These are phyloP conservation scores for Talaromyces sp. DNA, from an alignment of 2,329 filamentous ascomycete genomes.

Conservation along the genomic window DNA sequence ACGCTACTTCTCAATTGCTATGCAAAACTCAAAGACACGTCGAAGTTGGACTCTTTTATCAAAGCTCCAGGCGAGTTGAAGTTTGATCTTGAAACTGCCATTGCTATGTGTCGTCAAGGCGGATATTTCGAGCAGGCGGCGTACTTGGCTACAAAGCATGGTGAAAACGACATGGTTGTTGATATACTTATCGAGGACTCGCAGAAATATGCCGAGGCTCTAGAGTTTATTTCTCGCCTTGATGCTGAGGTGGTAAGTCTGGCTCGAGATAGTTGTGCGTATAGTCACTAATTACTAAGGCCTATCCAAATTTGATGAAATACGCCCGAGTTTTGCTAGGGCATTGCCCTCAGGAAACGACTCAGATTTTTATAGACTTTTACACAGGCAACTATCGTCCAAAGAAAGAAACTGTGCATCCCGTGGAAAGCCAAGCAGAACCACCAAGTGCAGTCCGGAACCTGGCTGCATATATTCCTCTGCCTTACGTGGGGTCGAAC, in stretches of 20 bases:
- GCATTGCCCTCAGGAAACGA: constrained; percentile 76
- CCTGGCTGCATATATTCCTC: constrained; percentile 72
- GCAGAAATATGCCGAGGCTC: constrained; percentile 79
- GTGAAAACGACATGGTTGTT: constrained; percentile 87
- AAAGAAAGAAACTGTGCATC: constrained; percentile 56
- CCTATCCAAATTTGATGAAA: constrained; percentile 87
- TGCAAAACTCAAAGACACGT: constrained; percentile 93
- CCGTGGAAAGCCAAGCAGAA: constrained; percentile 41
- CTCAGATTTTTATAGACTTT: constrained; percentile 86
- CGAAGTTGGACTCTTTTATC: constrained; percentile 94
- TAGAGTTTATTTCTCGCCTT: constrained; percentile 86
- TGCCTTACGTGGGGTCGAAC: constrained; percentile 75
- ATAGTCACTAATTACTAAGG: constrained; percentile 41
- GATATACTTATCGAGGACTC: constrained; percentile 96
- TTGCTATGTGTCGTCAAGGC: constrained; percentile 94
- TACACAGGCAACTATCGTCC: constrained; percentile 82
- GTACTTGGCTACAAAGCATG: constrained; percentile 89
- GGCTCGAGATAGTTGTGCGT: background rate
- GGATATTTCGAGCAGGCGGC: constrained; percentile 96
- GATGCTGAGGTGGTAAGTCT: constrained; percentile 66
- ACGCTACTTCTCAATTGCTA: constrained; percentile 95
- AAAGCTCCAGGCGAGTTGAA: constrained; percentile 84
- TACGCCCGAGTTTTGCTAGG: constrained; percentile 88
- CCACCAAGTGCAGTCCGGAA: constrained; percentile 77
- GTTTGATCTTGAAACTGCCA: constrained; percentile 95